Conservation (phyloP, 2,329 filamentous ascomycete genomes). For the Catunica adiposa region DNA sequence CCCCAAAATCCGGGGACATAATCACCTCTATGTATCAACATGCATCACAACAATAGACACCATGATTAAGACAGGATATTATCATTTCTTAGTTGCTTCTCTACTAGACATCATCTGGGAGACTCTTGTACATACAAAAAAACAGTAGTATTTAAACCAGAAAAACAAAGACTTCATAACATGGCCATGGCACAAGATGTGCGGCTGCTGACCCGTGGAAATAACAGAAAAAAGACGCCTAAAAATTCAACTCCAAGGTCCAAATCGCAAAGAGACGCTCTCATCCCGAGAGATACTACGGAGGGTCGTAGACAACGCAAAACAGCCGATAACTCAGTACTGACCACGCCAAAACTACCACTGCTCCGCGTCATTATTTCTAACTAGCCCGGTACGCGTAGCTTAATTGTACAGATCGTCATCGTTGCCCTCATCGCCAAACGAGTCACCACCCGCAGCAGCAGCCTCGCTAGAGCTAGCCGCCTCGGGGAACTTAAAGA, state of each 20-base stretch:
- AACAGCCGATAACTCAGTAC: too few relatives aligned
- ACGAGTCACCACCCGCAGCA: conserved; percentile 40
- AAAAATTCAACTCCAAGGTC: conserved; percentile 9
- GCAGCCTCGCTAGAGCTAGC: conserved; percentile 36
- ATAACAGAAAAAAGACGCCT: conserved; percentile 4
- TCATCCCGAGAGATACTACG: not conserved
- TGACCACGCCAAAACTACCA: too few relatives aligned
- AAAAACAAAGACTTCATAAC: conserved; percentile 4
- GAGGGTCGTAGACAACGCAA: too few relatives aligned
- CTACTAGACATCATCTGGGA: conserved; percentile 16
- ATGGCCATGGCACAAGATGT: conserved; percentile 3
- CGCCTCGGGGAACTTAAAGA: conserved; percentile 88
- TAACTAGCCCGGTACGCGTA: not conserved
- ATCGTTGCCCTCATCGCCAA: conserved; percentile 80
- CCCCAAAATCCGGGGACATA: too few relatives aligned
- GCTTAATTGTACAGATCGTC: conserved; percentile 74
- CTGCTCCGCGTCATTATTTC: too few relatives aligned
- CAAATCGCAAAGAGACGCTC: conserved; percentile 10
- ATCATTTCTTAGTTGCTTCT: not conserved
- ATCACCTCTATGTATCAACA: too few relatives aligned
- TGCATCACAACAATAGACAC: too few relatives aligned
- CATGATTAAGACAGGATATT: not conserved
- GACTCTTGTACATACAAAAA: conserved; percentile 3
- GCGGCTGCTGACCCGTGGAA: conserved; percentile 1
- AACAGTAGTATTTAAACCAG: conserved; percentile 3